Conservation (phyloP, 1,139 yeast genomes). For the Pichia inconspicua region DNA sequence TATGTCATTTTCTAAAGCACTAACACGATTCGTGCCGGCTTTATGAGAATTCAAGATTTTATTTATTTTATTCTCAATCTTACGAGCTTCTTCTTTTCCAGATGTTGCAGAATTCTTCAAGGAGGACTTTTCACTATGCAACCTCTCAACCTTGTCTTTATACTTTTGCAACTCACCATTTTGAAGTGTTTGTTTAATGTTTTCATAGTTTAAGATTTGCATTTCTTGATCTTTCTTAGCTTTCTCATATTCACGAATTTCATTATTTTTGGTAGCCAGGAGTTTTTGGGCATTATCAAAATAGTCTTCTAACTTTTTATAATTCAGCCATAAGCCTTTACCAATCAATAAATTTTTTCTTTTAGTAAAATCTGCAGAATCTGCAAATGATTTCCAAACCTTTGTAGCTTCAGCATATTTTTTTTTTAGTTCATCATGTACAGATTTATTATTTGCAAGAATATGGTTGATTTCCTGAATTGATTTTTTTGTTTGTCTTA, state of each 20-base stretch:
- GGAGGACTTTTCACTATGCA: conserved; percentile 10
- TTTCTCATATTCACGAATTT: conserved; percentile 6
- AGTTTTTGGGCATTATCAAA: conserved; percentile 20
- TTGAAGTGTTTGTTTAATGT: conserved; percentile 1
- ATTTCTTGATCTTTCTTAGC: conserved; percentile 26
- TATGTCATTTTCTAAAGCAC: conserved; percentile 22
- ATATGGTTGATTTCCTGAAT: conserved; percentile 36
- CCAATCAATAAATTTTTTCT: conserved; percentile 41
- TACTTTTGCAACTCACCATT: conserved; percentile 6
- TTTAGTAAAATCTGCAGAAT: conserved; percentile 28
- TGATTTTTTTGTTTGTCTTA: conserved; percentile 36
- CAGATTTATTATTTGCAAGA: conserved; percentile 26
- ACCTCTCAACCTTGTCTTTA: conserved; percentile 1
- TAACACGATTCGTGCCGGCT: conserved; percentile 11
- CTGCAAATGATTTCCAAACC: conserved; percentile 28
- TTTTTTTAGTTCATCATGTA: conserved; percentile 25
- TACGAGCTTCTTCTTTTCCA: conserved; percentile 13
- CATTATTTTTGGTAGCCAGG: conserved; percentile 23
- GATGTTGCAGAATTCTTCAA: conserved; percentile 1
- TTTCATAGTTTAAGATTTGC: conserved; percentile 3
- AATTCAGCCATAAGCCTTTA: conserved; percentile 59
- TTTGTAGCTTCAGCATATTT: conserved; percentile 36
- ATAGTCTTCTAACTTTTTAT: conserved; percentile 32
- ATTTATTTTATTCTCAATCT: conserved; percentile 4
- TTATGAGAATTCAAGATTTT: conserved; percentile 6